Evolutionary conservation across 1,284 basidiomycete genomes (phyloP), one percentile per base, ranked within the genome.

Genomic region (Mycocalia duriaeana): DNA sequence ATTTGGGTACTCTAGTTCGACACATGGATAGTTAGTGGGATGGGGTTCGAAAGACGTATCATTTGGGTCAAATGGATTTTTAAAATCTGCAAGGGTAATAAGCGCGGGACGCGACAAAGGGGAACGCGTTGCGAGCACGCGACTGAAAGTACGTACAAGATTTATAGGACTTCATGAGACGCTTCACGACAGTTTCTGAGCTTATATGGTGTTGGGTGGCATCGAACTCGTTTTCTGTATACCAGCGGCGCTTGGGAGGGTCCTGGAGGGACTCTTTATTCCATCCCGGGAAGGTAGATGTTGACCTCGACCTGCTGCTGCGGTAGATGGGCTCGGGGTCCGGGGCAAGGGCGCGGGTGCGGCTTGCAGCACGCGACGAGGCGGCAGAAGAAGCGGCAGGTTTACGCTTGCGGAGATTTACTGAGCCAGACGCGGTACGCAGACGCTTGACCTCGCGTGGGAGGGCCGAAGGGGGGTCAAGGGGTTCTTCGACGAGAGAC

Each of bases 1-100:
- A 60, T 86, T 87, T 25, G 86, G 86, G 58, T 85, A 89, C 60
- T 89, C 85, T 36, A 89, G 67, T 54, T 84, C 81, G 37, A 72
- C 75, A 2, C 70, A 66, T 9, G 86, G 86, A 55, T 77, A 77
- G 44, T 72, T 54, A 3, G 71, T 75, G n/a, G 76, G 71, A 60
- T 80, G 67, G 0, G 77, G 77, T 38, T 82, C 75, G 54, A 83
- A 89, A 0, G 72, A 71, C 49, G 51, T 72, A 63, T 89, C 82
- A 9, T 64, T 57, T 3, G 75, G 73, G 56, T 89, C 75, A 20
- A 75, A 59, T 3, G 71, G 77, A 57, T 89, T 85, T 46, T 59
- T 70, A 56, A 89, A 89, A 59, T 81, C 85, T 89, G 44, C 5
- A 48, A 42, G 41, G 38, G 46, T 25, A 42, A 47, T 31, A 36